Percentiles rank a stretch among this genome's conserved stretches.
Evolutionary conservation across 2,329 filamentous ascomycete genomes (phyloP).

Genomic region (Sphaerostilbella broomeana): DNA sequence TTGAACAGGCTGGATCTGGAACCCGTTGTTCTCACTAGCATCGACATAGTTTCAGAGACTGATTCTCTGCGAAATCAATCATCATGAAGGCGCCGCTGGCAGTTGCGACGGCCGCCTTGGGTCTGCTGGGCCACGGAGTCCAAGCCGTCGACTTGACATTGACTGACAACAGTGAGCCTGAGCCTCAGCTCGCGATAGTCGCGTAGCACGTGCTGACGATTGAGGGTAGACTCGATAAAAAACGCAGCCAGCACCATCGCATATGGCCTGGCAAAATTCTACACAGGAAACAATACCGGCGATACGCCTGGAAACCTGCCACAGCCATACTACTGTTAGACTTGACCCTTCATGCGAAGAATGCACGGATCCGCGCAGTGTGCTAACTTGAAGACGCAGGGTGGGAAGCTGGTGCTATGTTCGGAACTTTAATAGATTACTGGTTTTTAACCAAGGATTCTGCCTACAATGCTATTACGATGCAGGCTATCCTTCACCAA

Average conservation of each 20-base stretch:
- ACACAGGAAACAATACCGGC: conserved; percentile 53
- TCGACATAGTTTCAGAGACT: background rate
- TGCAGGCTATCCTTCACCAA: conserved; percentile 55
- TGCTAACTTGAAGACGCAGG: conserved; percentile 25
- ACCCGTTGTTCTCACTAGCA: background rate
- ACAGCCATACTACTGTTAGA: conserved; percentile 57
- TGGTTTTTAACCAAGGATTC: conserved; percentile 63
- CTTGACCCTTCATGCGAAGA: too few species aligned
- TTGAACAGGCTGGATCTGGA: conserved; percentile 12
- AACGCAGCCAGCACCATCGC: conserved; percentile 41
- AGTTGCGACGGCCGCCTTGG: conserved; percentile 6
- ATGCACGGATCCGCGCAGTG: too few species aligned
- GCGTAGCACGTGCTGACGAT: background rate
- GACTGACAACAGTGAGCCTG: conserved; percentile 5
- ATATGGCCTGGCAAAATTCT: conserved; percentile 42
- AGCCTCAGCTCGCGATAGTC: background rate
- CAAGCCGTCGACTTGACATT: conserved; percentile 1
- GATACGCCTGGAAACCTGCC: conserved; percentile 53
- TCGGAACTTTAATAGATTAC: conserved; percentile 65
- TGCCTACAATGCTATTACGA: conserved; percentile 55
- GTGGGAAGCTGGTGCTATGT: conserved; percentile 71
- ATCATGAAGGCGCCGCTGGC: conserved; percentile 7
- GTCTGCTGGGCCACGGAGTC: conserved; percentile 11
- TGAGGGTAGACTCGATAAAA: conserved; percentile 45
- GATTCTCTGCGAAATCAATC: background rate